phyloP scores from a whole-genome alignment of 495 filamentous ascomycete species.

The Penicillium paxilli region DNA sequence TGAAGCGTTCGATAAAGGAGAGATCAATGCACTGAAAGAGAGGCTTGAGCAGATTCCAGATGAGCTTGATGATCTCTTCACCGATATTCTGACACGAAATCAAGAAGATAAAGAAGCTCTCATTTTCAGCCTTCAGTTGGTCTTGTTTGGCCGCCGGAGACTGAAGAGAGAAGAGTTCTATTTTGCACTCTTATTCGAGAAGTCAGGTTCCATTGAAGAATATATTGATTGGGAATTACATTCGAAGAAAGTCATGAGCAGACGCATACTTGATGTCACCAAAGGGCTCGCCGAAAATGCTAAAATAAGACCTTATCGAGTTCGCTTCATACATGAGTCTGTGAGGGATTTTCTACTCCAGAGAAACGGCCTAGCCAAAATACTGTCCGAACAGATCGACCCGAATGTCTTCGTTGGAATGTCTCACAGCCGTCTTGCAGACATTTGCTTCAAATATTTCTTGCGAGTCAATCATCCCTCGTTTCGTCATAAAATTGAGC shows the following conservation, averaged over 20 bases:
- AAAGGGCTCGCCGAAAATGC: neutral
- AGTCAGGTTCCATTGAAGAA: neutral
- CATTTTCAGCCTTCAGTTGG: neutral
- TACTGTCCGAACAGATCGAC: neutral
- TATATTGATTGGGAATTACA: neutral
- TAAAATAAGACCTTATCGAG: neutral
- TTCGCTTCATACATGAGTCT: constrained; percentile 1
- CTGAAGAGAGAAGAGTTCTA: neutral
- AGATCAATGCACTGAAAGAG: neutral
- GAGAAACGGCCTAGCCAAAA: neutral
- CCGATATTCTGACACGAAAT: neutral
- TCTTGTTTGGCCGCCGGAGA: neutral
- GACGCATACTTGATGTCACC: neutral
- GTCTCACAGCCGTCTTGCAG: too few relatives aligned
- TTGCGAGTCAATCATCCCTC: too few relatives aligned
- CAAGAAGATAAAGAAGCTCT: neutral
- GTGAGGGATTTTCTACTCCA: neutral
- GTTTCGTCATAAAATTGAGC: too few relatives aligned
- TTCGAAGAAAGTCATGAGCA: neutral
- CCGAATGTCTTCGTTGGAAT: neutral
- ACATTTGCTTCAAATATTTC: too few relatives aligned
- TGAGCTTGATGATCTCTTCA: neutral
- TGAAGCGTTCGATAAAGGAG: neutral
- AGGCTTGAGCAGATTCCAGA: neutral
- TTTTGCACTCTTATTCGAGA: neutral